Conservation (phyloP, 371 early-diverging fungal genomes). For the Syncephalastrum racemosum region DNA sequence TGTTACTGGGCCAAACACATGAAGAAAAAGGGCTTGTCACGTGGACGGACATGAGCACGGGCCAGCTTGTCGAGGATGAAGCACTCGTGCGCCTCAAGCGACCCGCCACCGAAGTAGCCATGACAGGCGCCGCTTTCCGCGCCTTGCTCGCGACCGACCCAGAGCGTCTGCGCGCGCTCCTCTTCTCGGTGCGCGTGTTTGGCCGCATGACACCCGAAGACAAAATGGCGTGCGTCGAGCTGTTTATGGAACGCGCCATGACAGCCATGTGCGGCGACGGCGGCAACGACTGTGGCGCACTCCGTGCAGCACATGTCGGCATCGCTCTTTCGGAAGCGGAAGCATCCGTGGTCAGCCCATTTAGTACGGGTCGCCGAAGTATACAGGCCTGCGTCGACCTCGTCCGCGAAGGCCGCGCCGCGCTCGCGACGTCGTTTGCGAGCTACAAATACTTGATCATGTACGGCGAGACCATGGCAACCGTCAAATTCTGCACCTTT, state of each 20-base stretch:
- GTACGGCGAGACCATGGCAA: slow-evolving; percentile 74
- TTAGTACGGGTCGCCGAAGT: slow-evolving; percentile 66
- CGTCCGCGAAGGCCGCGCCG: slow-evolving; percentile 68
- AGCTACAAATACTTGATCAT: slow-evolving; percentile 74
- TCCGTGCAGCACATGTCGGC: slow-evolving; percentile 92
- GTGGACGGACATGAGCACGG: slow-evolving; percentile 29
- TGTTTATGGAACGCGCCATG: slow-evolving; percentile 45
- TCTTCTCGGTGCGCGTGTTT: slow-evolving; percentile 64
- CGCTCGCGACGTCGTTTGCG: slow-evolving; percentile 73
- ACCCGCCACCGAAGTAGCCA: slow-evolving; percentile 53
- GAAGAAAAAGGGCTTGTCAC: slow-evolving; percentile 46
- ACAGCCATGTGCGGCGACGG: slow-evolving; percentile 99
- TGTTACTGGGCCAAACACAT: slow-evolving; percentile 72
- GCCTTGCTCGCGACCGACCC: slow-evolving; percentile 23
- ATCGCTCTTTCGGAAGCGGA: slow-evolving; percentile 82
- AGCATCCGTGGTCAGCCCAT: slow-evolving; percentile 85
- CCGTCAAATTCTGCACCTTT: slow-evolving; percentile 54
- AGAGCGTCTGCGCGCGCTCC: slow-evolving; percentile 34
- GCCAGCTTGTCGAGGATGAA: slow-evolving; percentile 8
- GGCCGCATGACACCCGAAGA: slow-evolving; percentile 77
- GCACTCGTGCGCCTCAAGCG: slow-evolving; percentile 6
- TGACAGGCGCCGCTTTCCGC: slow-evolving; percentile 69
- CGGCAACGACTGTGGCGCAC: slow-evolving; percentile 96
- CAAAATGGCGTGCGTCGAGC: slow-evolving; percentile 64
- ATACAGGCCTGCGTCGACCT: slow-evolving; percentile 70